Percentiles rank a stretch among this genome's conserved stretches.
Evolutionary conservation across 2,329 filamentous ascomycete genomes (phyloP).

Genomic region (Gnomoniopsis smithogilvyi): DNA sequence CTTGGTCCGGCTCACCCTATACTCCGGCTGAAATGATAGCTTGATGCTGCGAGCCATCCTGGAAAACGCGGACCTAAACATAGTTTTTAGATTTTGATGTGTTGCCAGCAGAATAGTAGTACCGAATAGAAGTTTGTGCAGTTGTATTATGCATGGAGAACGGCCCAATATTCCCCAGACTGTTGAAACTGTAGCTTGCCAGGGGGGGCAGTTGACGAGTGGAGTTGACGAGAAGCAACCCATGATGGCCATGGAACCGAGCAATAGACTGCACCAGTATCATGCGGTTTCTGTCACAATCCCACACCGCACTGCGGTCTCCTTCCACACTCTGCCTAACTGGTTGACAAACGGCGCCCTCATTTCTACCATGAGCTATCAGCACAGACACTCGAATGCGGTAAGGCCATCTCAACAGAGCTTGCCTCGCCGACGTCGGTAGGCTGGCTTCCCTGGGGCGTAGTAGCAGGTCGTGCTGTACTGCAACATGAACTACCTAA

Average conservation of each 20-base stretch:
- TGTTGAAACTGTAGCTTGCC: background rate
- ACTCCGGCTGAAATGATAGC: background rate
- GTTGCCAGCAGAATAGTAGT: too few species aligned
- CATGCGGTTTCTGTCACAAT: background rate
- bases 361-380: too few species aligned
- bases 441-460: too few species aligned
- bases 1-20: background rate
- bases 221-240: background rate
- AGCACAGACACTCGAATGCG: too few species aligned
- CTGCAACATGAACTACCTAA: constrained; percentile 11
- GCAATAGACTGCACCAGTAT: background rate
- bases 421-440: too few species aligned
- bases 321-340: too few species aligned
- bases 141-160: too few species aligned
- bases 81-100: background rate
- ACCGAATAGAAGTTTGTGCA: too few species aligned
- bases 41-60: background rate
- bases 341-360: too few species aligned
- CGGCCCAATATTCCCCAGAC: background rate
- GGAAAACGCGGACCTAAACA: background rate
- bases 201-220: background rate
- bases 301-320: too few species aligned
- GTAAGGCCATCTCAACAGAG: background rate
- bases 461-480: too few species aligned
- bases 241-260: background rate